phyloP scores from a whole-genome alignment of 2,329 filamentous ascomycete genomes.

The Massarina eburnea region DNA sequence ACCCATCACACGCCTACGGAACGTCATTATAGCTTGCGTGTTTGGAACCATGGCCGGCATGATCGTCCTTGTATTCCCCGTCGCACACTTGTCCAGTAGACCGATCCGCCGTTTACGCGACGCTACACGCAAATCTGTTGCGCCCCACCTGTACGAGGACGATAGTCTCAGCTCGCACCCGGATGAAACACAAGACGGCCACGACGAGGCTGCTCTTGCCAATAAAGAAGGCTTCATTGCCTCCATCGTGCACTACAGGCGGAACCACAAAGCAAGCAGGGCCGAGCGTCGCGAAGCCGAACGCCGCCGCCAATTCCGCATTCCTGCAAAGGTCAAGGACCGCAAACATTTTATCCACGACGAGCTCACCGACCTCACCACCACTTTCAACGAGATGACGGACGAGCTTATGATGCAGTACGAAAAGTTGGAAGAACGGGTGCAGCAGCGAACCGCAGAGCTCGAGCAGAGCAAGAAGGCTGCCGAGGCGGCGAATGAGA shows the following conservation, averaged over 20 bases:
- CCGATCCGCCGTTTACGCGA: slow-evolving; percentile 76
- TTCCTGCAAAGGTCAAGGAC: slow-evolving; percentile 79
- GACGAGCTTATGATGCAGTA: slow-evolving; percentile 89
- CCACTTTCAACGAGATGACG: slow-evolving; percentile 91
- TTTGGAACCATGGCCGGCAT: slow-evolving; percentile 79
- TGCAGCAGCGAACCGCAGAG: slow-evolving; percentile 78
- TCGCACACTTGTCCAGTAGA: slow-evolving; percentile 78
- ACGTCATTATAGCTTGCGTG: slow-evolving; percentile 79
- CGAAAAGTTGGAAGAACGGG: slow-evolving; percentile 78
- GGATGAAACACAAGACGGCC: slow-evolving; percentile 46
- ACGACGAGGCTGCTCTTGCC: slow-evolving; percentile 49
- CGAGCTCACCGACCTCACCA: slow-evolving; percentile 79
- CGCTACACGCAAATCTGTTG: slow-evolving; percentile 73
- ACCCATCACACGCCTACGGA: slow-evolving; percentile 73
- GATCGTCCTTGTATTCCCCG: slow-evolving; percentile 70
- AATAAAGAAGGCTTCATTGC: slow-evolving; percentile 50
- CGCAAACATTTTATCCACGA: slow-evolving; percentile 76
- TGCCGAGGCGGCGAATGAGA: slow-evolving; percentile 92
- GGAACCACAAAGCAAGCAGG: slow-evolving; percentile 35
- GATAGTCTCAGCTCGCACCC: slow-evolving; percentile 42
- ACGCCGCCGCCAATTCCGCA: slow-evolving; percentile 68
- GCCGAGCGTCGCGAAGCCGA: slow-evolving; percentile 43
- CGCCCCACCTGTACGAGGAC: slow-evolving; percentile 61
- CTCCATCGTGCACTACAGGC: slow-evolving; percentile 39
- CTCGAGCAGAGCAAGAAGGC: slow-evolving; percentile 88